Base-by-base conservation (phyloP, 2,329 filamentous ascomycete genomes). In the Pleurostoma richardsiae region DNA sequence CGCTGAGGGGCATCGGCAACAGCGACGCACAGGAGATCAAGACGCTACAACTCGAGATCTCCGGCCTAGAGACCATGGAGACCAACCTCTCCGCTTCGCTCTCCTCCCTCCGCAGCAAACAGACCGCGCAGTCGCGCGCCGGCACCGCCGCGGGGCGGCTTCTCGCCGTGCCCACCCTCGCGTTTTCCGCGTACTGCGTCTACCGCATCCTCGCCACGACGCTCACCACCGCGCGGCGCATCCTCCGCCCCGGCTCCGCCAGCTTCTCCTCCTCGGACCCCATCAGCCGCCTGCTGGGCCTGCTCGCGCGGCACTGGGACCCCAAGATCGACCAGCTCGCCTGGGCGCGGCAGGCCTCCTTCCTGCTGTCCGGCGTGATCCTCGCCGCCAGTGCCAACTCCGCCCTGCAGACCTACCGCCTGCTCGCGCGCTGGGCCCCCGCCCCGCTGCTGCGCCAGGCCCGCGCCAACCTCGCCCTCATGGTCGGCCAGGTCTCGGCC, bases 311-410 rank as follows among this genome's bases (percentile, higher is more conserved):
- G 47, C 88, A 95, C 67, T 91, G 88, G 80, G 88, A 95, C 60
- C 87, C 88, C 3, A 81, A 84, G 50, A 78, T 95, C 29, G 87
- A 95, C 66, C 87, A 90, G 58, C 77, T 82, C 8, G 86, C 88
- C 7, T 95, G 89, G 88, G 85, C 87, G 27, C 84, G 88, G 30
- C 87, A 90, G 59, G 91, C 95, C 54, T 90, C 86, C 49, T 95
- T 95, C 65, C 71, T 90, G 27, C 76, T 95, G 4, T 89, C 85
- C 6, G 90, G 89, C 19, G 81, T 91, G 43, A 94, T 95, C 62
- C 82, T 95, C 28, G 74, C 89, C 11, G 85, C 87, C 3, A 89
- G 86, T 46, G 90, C 90, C 66, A 89, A 86, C 64, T 87, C 84
- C 48, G 89, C 88, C 19, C 72, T 91, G n/a, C 89, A 94, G 62